Base-by-base conservation (phyloP, 352 stramenopile species). In the Pythium grandisporangium region DNA sequence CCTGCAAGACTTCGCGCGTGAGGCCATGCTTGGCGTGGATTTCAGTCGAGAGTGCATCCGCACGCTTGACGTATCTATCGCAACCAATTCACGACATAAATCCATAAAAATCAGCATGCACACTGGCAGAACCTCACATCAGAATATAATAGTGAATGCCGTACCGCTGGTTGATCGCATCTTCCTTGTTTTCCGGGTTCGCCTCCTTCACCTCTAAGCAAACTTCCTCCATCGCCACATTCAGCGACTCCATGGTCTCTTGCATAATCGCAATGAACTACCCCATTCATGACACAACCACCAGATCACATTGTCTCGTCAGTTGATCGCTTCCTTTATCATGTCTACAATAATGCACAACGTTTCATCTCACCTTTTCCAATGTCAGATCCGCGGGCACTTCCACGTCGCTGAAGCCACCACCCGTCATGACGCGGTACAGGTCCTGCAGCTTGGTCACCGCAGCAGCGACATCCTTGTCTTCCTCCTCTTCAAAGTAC, bases 231-330 rank as follows among this genome's bases (percentile, higher is more conserved):
- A 93, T 93, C 38, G 79, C 79, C 48, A 93, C 72, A 55, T 93
- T 93, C 42, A 93, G 62, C 44, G 76, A 88, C 61, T 93, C 79
- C 79, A 93, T 93, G 19, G 79, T 90, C 62, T 93, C 79, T 46
- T 93, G 75, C 79, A 93, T 93, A 65, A 93, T 93, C 58, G 70
- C 58, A 39, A 93, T 82, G 48, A 93, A 93, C 75, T 75, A 29
- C 2, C 41, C n/a, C n/a, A n/a, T n/a, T n/a, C n/a, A n/a, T n/a
- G n/a, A n/a, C 14, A 42, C 8, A 51, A 26, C 24, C n/a, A 43
- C 23, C 10, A 22, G n/a, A n/a, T n/a, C n/a, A n/a, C n/a, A n/a
- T n/a, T n/a, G n/a, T n/a, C n/a, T n/a, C n/a, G n/a, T n/a, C n/a
- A n/a, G n/a, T n/a, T n/a, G n/a, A n/a, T n/a, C n/a, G n/a, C n/a